Evolutionary conservation across 441 rosid species (phyloP), one percentile per base, ranked within the genome.

Genomic region (Hura crepitans): DNA sequence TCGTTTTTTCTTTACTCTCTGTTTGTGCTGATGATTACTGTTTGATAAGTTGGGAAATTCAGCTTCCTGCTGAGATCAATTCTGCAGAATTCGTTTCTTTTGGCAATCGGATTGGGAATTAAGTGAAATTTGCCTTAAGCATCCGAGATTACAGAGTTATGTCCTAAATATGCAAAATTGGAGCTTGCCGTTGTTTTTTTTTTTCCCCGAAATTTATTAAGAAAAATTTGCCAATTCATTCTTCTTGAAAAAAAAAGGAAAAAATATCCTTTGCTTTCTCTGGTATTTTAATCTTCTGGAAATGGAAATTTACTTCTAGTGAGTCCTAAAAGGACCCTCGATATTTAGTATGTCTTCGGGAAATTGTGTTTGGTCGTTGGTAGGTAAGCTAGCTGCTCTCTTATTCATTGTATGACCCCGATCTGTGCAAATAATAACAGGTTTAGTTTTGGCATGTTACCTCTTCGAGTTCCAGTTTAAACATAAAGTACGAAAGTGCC

Each of bases 331-430:
- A 30, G 42, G 23, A 27, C 6, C 15, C 18, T 5, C 51, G 14
- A 67, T 54, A 49, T 22, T 49, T 45, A 42, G 18, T 62, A n/a
- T 42, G n/a, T n/a, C 35, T 71, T 43, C 76, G 62, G 35, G 68
- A 58, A 65, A 68, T 72, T 50, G 62, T 47, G 76, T 75, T 76
- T 79, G 81, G 83, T 80, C 25, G 57, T 74, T 77, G 85, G 76
- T 80, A 73, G 87, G 84, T 78, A 62, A 77, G 57, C 54, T 13
- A 35, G 77, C 66, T 68, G 69, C 60, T 76, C 72, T 80, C 73
- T 7, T 58, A 75, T 80, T 83, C 73, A 50, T 43, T 45, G 22
- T 15, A 50, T 51, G 30, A 78, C 76, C 50, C 60, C 71, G 49
- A 74, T 63, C 76, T 65, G 54, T 43, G 57, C 37, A 35, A 50